Evolutionary conservation across 805 yeast genomes (phyloP).

Genomic region (Nakazawaea populi): DNA sequence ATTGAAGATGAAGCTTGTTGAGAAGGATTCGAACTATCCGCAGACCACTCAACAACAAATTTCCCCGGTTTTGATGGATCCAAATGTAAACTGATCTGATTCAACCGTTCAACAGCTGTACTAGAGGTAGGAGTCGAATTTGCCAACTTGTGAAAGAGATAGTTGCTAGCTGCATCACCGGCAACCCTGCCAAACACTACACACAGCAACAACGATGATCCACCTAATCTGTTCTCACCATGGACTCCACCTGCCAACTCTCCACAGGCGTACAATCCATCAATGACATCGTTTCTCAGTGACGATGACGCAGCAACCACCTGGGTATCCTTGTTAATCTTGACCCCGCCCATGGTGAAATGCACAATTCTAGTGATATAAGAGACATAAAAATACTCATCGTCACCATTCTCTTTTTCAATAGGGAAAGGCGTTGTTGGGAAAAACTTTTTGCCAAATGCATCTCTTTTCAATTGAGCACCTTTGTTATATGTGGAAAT

Average conservation of each 20-base stretch:
- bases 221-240: conserved; percentile 57
- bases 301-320: conserved; percentile 18
- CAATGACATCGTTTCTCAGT: conserved; percentile 23
- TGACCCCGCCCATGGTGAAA: conserved; percentile 66
- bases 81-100: conserved; percentile 37
- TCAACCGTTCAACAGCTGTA: conserved; percentile 28
- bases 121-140: neutral
- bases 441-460: conserved; percentile 42
- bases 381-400: conserved; percentile 41
- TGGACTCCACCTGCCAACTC: conserved; percentile 68
- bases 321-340: conserved; percentile 41
- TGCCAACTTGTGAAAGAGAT: conserved; percentile 18
- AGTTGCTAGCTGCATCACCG: conserved; percentile 31
- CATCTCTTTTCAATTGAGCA: conserved; percentile 27
- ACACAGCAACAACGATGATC: conserved; percentile 52
- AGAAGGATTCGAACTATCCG: conserved; percentile 2
- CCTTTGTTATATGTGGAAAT: conserved; percentile 35
- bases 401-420: conserved; percentile 12
- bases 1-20: neutral
- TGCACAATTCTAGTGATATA: conserved; percentile 53
- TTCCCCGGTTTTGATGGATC: conserved; percentile 31
- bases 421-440: conserved; percentile 40
- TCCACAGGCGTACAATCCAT: conserved; percentile 57
- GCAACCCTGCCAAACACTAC: conserved; percentile 55
- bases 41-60: conserved; percentile 30